Conservation (phyloP, 345 rosid genomes). For the Ailanthus altissimus region DNA sequence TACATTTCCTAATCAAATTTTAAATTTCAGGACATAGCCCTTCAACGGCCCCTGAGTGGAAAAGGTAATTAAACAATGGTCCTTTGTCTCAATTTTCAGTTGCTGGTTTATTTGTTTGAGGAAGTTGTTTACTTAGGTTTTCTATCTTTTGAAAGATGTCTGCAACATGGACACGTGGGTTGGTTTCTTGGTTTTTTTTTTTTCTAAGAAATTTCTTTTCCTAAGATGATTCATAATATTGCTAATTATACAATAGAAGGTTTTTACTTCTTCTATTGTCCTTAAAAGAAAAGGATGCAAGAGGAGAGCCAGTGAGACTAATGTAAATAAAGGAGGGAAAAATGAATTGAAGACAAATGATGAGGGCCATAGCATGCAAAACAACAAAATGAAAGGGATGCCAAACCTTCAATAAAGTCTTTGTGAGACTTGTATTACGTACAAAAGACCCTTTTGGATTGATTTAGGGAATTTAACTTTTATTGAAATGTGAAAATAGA, state of each 20-base stretch:
- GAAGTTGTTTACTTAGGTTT: background rate
- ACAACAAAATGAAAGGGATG: too few relatives aligned
- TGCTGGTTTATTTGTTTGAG: background rate
- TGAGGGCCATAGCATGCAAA: too few relatives aligned
- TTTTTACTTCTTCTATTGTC: background rate
- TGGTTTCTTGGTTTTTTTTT: slow-evolving; percentile 5
- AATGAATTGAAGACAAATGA: background rate
- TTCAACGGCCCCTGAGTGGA: slow-evolving; percentile 54
- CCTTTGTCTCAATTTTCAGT: background rate
- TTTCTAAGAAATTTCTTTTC: background rate
- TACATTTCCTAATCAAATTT: slow-evolving; percentile 17
- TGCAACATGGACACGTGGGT: background rate
- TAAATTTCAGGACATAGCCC: slow-evolving; percentile 67
- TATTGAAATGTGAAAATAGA: too few relatives aligned
- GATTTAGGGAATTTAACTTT: too few relatives aligned
- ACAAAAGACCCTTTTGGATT: too few relatives aligned
- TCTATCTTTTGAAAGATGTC: background rate
- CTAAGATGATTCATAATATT: background rate
- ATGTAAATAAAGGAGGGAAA: background rate
- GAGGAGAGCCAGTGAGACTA: background rate
- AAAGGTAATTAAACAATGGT: slow-evolving; percentile 44
- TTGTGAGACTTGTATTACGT: too few relatives aligned
- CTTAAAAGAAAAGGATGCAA: background rate
- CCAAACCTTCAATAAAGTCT: too few relatives aligned
- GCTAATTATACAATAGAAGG: background rate